A percentile compares a stretch with the other conserved stretches of the same genome.
Evolutionary conservation across 345 rosid species (phyloP).

Genomic region (Moringa oleifera): DNA sequence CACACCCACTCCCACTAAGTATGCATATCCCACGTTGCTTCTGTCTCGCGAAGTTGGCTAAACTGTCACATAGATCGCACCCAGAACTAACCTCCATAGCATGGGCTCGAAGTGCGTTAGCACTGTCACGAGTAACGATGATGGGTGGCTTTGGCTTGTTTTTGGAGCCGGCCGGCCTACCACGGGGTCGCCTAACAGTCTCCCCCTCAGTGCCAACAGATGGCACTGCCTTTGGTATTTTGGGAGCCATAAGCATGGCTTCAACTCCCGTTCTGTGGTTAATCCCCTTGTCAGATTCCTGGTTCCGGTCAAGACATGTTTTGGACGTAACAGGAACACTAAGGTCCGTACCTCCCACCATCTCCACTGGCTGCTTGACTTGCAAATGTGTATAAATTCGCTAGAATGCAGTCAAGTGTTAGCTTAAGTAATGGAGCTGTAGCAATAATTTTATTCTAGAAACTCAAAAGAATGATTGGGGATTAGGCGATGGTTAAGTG

Average conservation of each 20-base stretch:
- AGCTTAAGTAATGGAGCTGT: conserved; percentile 53
- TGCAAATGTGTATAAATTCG: conserved; percentile 11
- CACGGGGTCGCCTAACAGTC: conserved; percentile 66
- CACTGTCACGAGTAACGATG: conserved; percentile 74
- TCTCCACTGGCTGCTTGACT: conserved; percentile 14
- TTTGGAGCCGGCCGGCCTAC: conserved; percentile 91
- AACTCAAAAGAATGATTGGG: conserved; percentile 64
- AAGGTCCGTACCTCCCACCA: conserved; percentile 56
- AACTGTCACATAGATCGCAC: conserved; percentile 70
- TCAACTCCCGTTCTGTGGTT: conserved; percentile 26
- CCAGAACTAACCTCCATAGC: conserved; percentile 95
- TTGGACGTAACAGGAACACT: conserved; percentile 37
- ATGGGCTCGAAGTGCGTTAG: conserved; percentile 75
- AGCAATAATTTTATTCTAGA: conserved; percentile 39
- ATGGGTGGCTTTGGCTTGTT: conserved; percentile 98
- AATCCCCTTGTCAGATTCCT: conserved; percentile 36
- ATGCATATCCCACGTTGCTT: conserved; percentile 82
- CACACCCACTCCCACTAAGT: conserved; percentile 80
- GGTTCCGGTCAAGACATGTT: conserved; percentile 39
- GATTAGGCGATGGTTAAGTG: conserved; percentile 85
- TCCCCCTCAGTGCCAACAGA: conserved; percentile 50
- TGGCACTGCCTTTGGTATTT: conserved; percentile 43
- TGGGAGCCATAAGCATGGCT: conserved; percentile 30
- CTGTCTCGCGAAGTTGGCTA: conserved; percentile 67
- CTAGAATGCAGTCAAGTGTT: conserved; percentile 7